These are phyloP conservation scores for Carex kokanica DNA, from an alignment of 176 grass and related monocot genomes.

Conservation along the genomic window DNA sequence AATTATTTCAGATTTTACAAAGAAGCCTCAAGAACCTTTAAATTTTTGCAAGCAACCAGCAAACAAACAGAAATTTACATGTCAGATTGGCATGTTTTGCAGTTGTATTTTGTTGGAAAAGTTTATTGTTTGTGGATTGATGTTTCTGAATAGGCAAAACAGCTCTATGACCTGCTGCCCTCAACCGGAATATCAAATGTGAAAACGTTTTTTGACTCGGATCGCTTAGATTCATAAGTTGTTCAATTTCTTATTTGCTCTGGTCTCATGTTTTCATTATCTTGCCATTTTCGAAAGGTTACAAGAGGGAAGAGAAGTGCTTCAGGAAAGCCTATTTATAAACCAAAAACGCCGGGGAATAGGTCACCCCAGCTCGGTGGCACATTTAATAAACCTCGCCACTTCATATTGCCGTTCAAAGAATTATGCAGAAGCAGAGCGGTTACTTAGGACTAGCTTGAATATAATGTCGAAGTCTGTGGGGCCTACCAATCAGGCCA, in stretches of 20 bases:
- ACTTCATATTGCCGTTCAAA: slow-evolving; percentile 41
- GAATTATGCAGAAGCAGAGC: slow-evolving; percentile 40
- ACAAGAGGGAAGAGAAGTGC: slow-evolving; percentile 41
- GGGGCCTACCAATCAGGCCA: slow-evolving; percentile 25
- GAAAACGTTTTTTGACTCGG: not conserved
- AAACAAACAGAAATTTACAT: too few species aligned
- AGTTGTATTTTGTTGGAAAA: not conserved
- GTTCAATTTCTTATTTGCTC: not conserved
- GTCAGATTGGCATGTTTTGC: not conserved
- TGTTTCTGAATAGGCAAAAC: not conserved
- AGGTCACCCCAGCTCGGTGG: slow-evolving; percentile 37
- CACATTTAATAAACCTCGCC: slow-evolving; percentile 37
- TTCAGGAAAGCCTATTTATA: slow-evolving; percentile 39
- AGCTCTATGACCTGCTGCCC: not conserved
- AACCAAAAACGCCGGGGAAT: slow-evolving; percentile 35
- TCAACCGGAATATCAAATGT: not conserved
- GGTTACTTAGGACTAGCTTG: slow-evolving; percentile 40
- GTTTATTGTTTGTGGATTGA: not conserved
- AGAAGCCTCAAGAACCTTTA: not conserved
- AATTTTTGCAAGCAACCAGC: too few species aligned
- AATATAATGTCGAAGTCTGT: slow-evolving; percentile 34
- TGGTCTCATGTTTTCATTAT: not conserved
- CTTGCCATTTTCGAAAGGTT: not conserved
- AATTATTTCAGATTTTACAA: not conserved
- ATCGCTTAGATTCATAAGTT: not conserved